Evolutionary conservation across 139 green algal genomes (phyloP).

Genomic region (Closterium sp.): DNA sequence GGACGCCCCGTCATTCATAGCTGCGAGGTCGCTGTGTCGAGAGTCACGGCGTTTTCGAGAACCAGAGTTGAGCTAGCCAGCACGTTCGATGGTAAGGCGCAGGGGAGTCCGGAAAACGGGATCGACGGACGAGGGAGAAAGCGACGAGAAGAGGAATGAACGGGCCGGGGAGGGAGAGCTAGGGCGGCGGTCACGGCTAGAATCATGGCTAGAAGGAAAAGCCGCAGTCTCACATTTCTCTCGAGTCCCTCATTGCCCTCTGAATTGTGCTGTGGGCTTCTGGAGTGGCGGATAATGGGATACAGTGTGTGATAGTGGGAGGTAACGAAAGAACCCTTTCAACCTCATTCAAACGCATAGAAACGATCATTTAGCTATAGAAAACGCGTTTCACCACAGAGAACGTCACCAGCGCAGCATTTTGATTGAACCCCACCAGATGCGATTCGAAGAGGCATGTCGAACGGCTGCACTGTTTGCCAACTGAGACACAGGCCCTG

Average conservation of each 20-base stretch:
- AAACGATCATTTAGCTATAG: neutral
- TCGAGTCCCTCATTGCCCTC: no score
- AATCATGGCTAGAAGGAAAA: no score
- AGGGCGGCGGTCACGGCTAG: no score
- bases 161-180: neutral
- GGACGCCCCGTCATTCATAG: no score
- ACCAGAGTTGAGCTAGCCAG: neutral
- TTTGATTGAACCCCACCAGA: neutral
- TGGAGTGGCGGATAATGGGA: no score
- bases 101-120: neutral
- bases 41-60: neutral
- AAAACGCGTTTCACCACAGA: neutral
- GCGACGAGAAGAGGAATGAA: neutral
- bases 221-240: no score
- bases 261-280: no score
- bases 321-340: no score
- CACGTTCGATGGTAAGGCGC: neutral
- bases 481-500: neutral
- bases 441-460: neutral
- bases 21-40: neutral
- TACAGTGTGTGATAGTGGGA: no score
- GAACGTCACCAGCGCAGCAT: neutral
- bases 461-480: neutral
- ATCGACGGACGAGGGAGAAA: neutral
- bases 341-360: neutral